A percentile compares a stretch with the other conserved stretches of the same genome.
These are phyloP conservation scores for Diaporthe capsici DNA, from an alignment of 2,329 filamentous ascomycete species.

Conservation along the genomic window DNA sequence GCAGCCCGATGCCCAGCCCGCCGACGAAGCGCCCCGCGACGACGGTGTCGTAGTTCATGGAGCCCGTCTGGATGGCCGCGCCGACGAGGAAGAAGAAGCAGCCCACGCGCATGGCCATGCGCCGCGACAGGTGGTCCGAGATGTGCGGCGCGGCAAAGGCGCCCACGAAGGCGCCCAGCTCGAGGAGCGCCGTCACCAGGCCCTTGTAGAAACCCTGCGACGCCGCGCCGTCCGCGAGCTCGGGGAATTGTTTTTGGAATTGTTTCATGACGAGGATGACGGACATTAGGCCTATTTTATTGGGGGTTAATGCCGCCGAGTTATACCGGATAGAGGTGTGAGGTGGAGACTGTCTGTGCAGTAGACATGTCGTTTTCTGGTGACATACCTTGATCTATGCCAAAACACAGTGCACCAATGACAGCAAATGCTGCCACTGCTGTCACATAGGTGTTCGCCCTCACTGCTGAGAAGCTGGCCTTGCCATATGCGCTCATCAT, in stretches of 20 bases:
- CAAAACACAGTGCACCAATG: conserved; percentile 49
- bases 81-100: conserved; percentile 67
- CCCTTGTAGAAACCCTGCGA: conserved; percentile 36
- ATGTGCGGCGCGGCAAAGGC: conserved; percentile 66
- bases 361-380: not conserved
- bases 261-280: conserved; percentile 34
- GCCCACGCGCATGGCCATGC: conserved; percentile 65
- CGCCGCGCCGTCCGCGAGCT: conserved; percentile 20
- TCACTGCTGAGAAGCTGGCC: conserved; percentile 21
- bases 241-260: conserved; percentile 29
- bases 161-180: conserved; percentile 71
- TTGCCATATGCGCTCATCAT: conserved; percentile 30
- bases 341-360: not conserved
- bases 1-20: conserved; percentile 64
- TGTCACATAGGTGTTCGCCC: conserved; percentile 26
- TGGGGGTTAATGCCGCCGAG: not conserved
- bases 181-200: conserved; percentile 58
- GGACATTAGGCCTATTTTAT: conserved; percentile 19
- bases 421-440: conserved; percentile 51
- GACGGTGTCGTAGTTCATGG: conserved; percentile 61
- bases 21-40: conserved; percentile 70
- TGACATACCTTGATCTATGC: conserved; percentile 44
- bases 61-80: conserved; percentile 66
- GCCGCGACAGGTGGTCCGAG: conserved; percentile 66
- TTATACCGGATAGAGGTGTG: not conserved